Evolutionary conservation across 2,329 filamentous ascomycete genomes (phyloP), one percentile per base, ranked within the genome.

Genomic region (Colletotrichum siamense): DNA sequence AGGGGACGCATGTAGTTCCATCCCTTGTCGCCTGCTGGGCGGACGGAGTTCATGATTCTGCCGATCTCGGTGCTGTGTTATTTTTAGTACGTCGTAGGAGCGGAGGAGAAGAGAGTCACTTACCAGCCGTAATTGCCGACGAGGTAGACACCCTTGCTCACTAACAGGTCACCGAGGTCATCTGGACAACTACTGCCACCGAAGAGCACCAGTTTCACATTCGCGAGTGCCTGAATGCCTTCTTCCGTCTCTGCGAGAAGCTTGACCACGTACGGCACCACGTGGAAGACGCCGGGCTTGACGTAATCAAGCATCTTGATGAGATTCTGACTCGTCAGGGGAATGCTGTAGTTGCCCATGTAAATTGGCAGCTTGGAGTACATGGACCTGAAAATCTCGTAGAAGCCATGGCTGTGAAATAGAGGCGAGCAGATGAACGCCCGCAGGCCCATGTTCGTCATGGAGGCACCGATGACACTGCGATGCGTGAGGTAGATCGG

Each of bases 381-480:
- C 10, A 93, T 85, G 0, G 89, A 87, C 8, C 90, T 84, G 71
- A 90, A 90, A 0, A 91, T 82, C 64, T 87, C 89, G 68, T 87
- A 89, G 13, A 93, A 83, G 0, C 91, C 91, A 79, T 92, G 90
- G 44, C 88, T 89, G 79, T 93, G 91, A 73, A 89, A 93, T 3
- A 92, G 82, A 0, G 92, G 91, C 2, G 91, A 82, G 3, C 90
- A 89, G 61, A 91, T 85, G 72, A 92, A 89, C 0, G 86, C 86
- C n/a, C 84, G 84, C 83, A 90, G 82, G 32, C 34, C 34, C 75
- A 83, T 83, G 10, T 81, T 80, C 0, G 78, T 77, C 12, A 84
- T 81, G 69, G 87, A 89, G 64, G 89, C 90, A 6, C 84, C 84
- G 18, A 92, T 81, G 10, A 86, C 87, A 16, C 87, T 85, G 6